Evolutionary conservation across 2,329 filamentous ascomycete species (phyloP).

Genomic region (Coleophoma eucalyptorum): DNA sequence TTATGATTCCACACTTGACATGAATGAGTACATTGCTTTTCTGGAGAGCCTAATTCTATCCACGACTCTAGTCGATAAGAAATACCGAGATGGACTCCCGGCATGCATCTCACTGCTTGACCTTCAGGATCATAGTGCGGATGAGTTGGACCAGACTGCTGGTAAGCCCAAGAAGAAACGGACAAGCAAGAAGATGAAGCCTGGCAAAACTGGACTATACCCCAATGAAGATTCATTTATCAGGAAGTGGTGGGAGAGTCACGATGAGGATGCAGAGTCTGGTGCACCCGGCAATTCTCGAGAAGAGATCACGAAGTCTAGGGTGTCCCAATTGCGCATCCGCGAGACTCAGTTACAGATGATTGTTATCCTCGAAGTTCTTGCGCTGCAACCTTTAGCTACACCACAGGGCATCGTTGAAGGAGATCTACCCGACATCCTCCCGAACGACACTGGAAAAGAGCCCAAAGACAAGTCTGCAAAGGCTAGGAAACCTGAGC

Average conservation of each 20-base stretch:
- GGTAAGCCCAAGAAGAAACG: slow-evolving; percentile 39
- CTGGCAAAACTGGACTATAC: slow-evolving; percentile 67
- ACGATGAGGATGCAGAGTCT: slow-evolving; percentile 48
- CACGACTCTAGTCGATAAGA: slow-evolving; percentile 69
- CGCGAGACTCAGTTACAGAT: slow-evolving; percentile 79
- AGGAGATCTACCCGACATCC: slow-evolving; percentile 17
- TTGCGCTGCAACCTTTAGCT: slow-evolving; percentile 61
- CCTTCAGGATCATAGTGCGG: slow-evolving; percentile 44
- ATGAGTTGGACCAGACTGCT: slow-evolving; percentile 43
- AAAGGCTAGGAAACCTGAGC: slow-evolving; percentile 39
- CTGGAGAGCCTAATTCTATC: slow-evolving; percentile 66
- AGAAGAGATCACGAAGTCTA: slow-evolving; percentile 51
- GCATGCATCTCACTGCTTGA: slow-evolving; percentile 53
- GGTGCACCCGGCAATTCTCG: slow-evolving; percentile 35
- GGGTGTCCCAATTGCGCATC: slow-evolving; percentile 63
- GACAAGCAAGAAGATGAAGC: slow-evolving; percentile 60
- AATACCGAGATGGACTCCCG: slow-evolving; percentile 70
- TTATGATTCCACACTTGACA: slow-evolving; percentile 55
- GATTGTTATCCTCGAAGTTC: slow-evolving; percentile 73
- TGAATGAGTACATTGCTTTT: slow-evolving; percentile 62
- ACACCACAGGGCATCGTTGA: slow-evolving; percentile 30
- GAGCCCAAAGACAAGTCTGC: slow-evolving; percentile 16
- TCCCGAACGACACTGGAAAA: slow-evolving; percentile 19
- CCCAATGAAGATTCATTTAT: slow-evolving; percentile 61
- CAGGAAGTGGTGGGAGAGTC: slow-evolving; percentile 66